A percentile compares a stretch with the other conserved stretches of the same genome.
Evolutionary conservation across 352 stramenopile species (phyloP).

Genomic region (Achlya hypogyna): DNA sequence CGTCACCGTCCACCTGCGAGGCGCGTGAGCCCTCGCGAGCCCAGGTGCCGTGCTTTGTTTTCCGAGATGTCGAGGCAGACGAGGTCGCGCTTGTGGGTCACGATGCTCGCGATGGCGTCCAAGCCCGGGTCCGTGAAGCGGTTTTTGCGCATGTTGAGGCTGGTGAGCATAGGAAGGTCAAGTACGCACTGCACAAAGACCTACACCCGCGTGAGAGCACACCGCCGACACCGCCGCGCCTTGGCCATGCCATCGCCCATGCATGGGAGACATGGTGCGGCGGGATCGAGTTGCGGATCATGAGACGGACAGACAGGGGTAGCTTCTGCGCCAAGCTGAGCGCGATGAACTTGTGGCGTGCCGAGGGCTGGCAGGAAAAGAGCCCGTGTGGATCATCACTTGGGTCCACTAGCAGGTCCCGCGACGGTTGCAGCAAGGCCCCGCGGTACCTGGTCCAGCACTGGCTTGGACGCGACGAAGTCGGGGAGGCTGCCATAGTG

Average conservation of each 20-base stretch:
- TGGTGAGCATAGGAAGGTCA: conserved; percentile 66
- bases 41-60: no score
- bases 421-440: no score
- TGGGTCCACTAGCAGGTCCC: no score
- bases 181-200: conserved; percentile 58
- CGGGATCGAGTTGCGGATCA: conserved; percentile 69
- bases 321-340: conserved; percentile 67
- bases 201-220: no score
- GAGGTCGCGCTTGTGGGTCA: conserved; percentile 58
- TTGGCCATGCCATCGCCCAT: conserved; percentile 65
- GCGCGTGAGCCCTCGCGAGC: no score
- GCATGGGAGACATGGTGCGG: conserved; percentile 70
- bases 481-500: conserved; percentile 6
- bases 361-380: conserved; percentile 50
- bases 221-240: no score
- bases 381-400: conserved; percentile 3
- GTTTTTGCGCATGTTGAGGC: conserved; percentile 78
- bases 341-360: conserved; percentile 62
- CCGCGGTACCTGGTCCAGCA: conserved; percentile 9
- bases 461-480: background rate
- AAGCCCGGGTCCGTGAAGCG: conserved; percentile 67
- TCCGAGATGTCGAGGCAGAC: conserved; percentile 76
- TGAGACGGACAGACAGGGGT: conserved; percentile 59
- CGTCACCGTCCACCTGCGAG: conserved; percentile 53
- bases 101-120: conserved; percentile 58